Percentiles rank a stretch among this genome's conserved stretches.
Conservation (phyloP, 1,284 basidiomycete species). For the Rhizoctonia solani region DNA sequence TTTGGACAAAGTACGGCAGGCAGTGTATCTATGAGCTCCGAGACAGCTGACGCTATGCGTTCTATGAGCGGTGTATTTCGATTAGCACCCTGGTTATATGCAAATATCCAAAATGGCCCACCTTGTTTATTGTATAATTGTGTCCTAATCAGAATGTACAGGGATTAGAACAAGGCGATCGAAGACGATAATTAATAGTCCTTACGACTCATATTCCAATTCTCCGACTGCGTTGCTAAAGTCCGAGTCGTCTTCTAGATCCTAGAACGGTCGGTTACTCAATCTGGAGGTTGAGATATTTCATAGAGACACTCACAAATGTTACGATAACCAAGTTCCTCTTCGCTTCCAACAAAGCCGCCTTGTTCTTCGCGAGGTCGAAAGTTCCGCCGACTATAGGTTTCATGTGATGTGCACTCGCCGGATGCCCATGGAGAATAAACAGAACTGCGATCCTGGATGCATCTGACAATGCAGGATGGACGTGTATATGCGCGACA, state of each 20-base stretch:
- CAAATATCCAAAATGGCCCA: background rate
- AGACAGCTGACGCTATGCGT: conserved; percentile 16
- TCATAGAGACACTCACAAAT: background rate
- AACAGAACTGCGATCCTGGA: conserved; percentile 17
- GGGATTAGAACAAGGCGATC: too few relatives aligned
- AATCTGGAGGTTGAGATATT: background rate
- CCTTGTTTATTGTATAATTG: conserved; percentile 19
- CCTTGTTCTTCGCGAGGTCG: background rate
- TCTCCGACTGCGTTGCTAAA: background rate
- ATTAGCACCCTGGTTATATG: background rate
- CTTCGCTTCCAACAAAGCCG: background rate
- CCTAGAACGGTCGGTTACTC: background rate
- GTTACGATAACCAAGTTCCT: conserved; percentile 22
- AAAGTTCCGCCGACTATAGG: conserved; percentile 20
- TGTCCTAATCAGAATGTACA: background rate
- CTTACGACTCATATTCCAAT: conserved; percentile 30
- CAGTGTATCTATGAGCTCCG: conserved; percentile 17
- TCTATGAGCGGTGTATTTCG: background rate
- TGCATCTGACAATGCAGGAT: background rate
- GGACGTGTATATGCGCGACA: conserved; percentile 28
- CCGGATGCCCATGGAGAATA: conserved; percentile 17
- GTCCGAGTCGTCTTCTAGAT: background rate
- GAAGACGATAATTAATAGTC: background rate
- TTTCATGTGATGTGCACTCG: conserved; percentile 24
- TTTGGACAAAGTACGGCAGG: conserved; percentile 18